Percentiles rank a stretch among this genome's conserved stretches.
Evolutionary conservation across 2,329 filamentous ascomycete genomes (phyloP).

Genomic region (Ilyonectria sp.): DNA sequence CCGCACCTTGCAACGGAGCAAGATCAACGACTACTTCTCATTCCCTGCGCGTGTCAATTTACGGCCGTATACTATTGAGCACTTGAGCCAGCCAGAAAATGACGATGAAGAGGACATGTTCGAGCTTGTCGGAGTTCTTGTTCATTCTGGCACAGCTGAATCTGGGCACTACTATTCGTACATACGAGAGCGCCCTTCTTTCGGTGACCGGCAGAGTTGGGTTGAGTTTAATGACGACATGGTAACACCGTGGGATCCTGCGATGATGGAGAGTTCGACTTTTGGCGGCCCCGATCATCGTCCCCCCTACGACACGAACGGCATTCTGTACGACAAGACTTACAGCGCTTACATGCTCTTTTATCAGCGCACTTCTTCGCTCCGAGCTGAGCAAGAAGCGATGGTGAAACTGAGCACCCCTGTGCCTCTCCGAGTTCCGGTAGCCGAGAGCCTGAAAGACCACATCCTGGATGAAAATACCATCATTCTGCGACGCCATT

Average conservation of each 20-base stretch:
- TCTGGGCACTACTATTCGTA: constrained; percentile 98
- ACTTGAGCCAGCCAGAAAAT: constrained; percentile 76
- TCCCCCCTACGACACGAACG: constrained; percentile 61
- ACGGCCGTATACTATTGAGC: constrained; percentile 89
- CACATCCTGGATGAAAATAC: constrained; percentile 82
- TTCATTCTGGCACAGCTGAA: constrained; percentile 93
- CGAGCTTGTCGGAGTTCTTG: constrained; percentile 93
- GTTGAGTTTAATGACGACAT: constrained; percentile 95
- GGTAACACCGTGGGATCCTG: constrained; percentile 82
- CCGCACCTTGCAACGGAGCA: constrained; percentile 83
- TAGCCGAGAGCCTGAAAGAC: constrained; percentile 64
- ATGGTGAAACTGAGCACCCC: constrained; percentile 54
- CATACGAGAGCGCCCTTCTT: constrained; percentile 82
- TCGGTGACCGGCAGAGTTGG: constrained; percentile 72
- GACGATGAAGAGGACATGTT: constrained; percentile 81
- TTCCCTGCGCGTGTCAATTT: constrained; percentile 91
- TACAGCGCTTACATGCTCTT: constrained; percentile 98
- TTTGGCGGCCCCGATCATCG: constrained; percentile 81
- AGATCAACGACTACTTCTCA: constrained; percentile 95
- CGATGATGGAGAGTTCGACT: constrained; percentile 80
- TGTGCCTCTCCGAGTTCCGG: constrained; percentile 58
- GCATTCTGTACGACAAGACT: constrained; percentile 73
- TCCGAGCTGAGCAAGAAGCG: constrained; percentile 67
- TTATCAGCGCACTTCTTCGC: constrained; percentile 84
- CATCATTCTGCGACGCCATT: constrained; percentile 81